A percentile compares a stretch with the other conserved stretches of the same genome.
Evolutionary conservation across 2,329 filamentous ascomycete genomes (phyloP).

Genomic region (Claviceps cyperi): DNA sequence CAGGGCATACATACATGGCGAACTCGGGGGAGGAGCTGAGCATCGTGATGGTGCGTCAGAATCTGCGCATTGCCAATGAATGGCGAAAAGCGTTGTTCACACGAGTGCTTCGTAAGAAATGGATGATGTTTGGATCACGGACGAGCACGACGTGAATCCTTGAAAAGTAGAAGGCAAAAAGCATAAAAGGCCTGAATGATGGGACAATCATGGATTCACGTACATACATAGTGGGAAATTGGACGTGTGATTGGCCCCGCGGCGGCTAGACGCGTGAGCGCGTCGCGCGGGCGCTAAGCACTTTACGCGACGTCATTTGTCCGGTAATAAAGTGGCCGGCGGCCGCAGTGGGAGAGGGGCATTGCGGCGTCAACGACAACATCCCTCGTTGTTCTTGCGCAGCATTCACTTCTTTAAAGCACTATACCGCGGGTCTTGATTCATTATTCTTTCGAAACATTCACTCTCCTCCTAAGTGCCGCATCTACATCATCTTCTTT

Average conservation of each 20-base stretch:
- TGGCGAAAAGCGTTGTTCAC: too few species aligned
- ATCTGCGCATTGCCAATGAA: too few species aligned
- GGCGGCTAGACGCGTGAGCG: constrained; percentile 5
- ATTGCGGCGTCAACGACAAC: background rate
- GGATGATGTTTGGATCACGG: too few species aligned
- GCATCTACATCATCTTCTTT: constrained; percentile 10
- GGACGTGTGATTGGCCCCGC: too few species aligned
- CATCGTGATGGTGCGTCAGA: constrained; percentile 3
- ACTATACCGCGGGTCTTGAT: background rate
- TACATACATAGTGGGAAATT: background rate
- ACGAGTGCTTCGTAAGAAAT: too few species aligned
- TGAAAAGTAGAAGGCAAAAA: too few species aligned
- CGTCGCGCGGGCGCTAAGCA: constrained; percentile 4
- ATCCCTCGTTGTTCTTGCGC: background rate
- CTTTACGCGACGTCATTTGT: constrained; percentile 9
- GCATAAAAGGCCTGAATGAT: too few species aligned
- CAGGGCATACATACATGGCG: constrained; percentile 16
- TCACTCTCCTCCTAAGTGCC: constrained; percentile 14
- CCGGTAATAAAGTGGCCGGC: background rate
- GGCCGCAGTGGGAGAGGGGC: background rate
- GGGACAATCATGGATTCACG: background rate
- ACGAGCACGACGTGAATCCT: too few species aligned
- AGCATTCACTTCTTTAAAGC: constrained; percentile 1
- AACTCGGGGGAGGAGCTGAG: constrained; percentile 14
- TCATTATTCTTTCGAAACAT: constrained; percentile 3